These are phyloP conservation scores for Metschnikowia henanensis DNA, from an alignment of 805 yeast genomes.

Conservation along the genomic window DNA sequence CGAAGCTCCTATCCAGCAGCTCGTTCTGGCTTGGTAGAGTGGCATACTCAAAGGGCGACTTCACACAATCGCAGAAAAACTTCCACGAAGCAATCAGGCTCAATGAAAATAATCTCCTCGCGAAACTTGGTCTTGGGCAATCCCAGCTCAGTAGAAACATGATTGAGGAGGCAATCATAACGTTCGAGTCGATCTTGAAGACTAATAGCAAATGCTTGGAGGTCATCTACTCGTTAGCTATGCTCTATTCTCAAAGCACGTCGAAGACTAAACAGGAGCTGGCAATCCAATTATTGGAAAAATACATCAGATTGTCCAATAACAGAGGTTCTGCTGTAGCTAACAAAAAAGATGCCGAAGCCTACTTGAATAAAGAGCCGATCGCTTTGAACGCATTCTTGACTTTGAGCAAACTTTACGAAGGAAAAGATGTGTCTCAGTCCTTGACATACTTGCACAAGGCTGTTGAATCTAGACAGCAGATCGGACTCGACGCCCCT, in stretches of 20 bases:
- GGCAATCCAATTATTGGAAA: conserved; percentile 66
- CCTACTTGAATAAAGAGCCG: conserved; percentile 48
- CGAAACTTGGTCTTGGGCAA: conserved; percentile 84
- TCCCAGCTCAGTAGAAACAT: conserved; percentile 75
- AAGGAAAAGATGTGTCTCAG: conserved; percentile 61
- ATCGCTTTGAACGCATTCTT: conserved; percentile 64
- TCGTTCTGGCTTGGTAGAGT: conserved; percentile 86
- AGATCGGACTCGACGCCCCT: conserved; percentile 46
- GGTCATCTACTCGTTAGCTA: conserved; percentile 73
- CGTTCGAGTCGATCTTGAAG: conserved; percentile 74
- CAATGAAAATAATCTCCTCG: conserved; percentile 63
- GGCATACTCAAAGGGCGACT: conserved; percentile 57
- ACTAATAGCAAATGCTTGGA: conserved; percentile 70
- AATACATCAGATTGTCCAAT: conserved; percentile 62
- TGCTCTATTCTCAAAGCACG: conserved; percentile 59
- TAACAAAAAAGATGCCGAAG: conserved; percentile 22
- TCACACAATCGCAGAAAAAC: conserved; percentile 64
- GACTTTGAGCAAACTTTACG: conserved; percentile 68
- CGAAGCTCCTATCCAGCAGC: conserved; percentile 36
- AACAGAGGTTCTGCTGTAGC: conserved; percentile 41
- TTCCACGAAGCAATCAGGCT: conserved; percentile 71
- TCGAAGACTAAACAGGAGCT: conserved; percentile 42
- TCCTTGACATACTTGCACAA: conserved; percentile 63
- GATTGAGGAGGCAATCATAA: conserved; percentile 78
- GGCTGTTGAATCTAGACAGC: conserved; percentile 53